Evolutionary conservation across 2,329 filamentous ascomycete genomes (phyloP).

Genomic region (Pseudogymnoascus sp.): DNA sequence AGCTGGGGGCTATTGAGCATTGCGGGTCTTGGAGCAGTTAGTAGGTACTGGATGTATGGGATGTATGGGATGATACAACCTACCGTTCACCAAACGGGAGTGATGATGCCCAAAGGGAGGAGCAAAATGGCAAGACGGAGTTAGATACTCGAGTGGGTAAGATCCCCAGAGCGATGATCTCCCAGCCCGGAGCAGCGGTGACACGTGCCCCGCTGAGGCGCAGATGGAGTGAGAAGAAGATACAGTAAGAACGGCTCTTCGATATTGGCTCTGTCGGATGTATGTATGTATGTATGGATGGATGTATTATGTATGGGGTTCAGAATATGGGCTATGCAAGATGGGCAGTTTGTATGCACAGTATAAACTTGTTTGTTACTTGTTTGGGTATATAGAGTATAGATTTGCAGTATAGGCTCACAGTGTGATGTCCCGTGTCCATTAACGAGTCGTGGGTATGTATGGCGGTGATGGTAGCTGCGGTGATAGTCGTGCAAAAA

Average conservation of each 20-base stretch:
- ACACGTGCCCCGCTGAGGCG: background rate
- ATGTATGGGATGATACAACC: background rate
- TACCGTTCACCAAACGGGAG: background rate
- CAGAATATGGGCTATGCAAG: background rate
- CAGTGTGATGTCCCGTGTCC: background rate
- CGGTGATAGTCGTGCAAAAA: background rate
- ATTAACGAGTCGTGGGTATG: background rate
- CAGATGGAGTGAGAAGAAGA: background rate
- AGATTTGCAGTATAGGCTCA: background rate
- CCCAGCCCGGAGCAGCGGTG: slow-evolving; percentile 1
- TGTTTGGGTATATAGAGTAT: background rate
- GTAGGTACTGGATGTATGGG: background rate
- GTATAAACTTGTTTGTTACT: background rate
- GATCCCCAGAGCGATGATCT: background rate
- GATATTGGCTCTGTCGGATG: background rate
- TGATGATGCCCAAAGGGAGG: slow-evolving; percentile 1
- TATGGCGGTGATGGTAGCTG: background rate
- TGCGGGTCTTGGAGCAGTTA: background rate
- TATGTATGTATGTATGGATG: background rate
- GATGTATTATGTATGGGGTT: background rate
- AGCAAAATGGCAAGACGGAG: background rate
- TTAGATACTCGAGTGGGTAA: background rate
- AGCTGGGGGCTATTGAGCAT: background rate
- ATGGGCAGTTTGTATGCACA: background rate
- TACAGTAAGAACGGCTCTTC: background rate